Evolutionary conservation across 345 rosid genomes (phyloP).

Genomic region (Dipteronia dyeriana): DNA sequence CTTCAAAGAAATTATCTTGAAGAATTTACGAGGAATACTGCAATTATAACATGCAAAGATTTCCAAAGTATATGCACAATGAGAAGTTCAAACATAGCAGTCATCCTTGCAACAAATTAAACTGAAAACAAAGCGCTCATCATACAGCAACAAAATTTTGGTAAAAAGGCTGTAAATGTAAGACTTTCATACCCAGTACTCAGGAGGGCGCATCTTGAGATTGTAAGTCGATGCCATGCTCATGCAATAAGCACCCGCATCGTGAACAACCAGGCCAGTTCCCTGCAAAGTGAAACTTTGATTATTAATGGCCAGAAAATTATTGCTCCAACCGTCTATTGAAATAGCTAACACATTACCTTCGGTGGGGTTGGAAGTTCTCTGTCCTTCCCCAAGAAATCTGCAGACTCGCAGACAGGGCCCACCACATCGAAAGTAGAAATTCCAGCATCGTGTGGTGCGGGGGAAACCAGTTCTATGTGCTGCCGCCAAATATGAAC

Average conservation of each 20-base stretch:
- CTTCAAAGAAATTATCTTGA: neutral
- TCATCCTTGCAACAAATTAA: neutral
- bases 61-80: neutral
- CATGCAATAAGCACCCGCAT: slow-evolving; percentile 99
- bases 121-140: neutral
- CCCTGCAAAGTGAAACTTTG: slow-evolving; percentile 55
- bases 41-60: neutral
- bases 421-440: slow-evolving; percentile 92
- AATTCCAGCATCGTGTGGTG: slow-evolving; percentile 55
- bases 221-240: slow-evolving; percentile 99
- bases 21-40: neutral
- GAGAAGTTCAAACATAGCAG: no score
- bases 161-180: neutral
- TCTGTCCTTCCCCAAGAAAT: slow-evolving; percentile 94
- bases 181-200: slow-evolving; percentile 76
- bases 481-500: slow-evolving; percentile 54
- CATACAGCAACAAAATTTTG: neutral
- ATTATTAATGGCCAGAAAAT: slow-evolving; percentile 17
- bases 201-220: slow-evolving; percentile 99
- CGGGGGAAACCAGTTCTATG: slow-evolving; percentile 90
- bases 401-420: slow-evolving; percentile 99
- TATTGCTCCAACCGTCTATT: neutral
- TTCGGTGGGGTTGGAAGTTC: slow-evolving; percentile 87
- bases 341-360: slow-evolving; percentile 38
- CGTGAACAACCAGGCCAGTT: slow-evolving; percentile 90